Evolutionary conservation across 164 flowering plant genomes (phyloP), one percentile per base, ranked within the genome.

Genomic region (Berberis vulgaris): DNA sequence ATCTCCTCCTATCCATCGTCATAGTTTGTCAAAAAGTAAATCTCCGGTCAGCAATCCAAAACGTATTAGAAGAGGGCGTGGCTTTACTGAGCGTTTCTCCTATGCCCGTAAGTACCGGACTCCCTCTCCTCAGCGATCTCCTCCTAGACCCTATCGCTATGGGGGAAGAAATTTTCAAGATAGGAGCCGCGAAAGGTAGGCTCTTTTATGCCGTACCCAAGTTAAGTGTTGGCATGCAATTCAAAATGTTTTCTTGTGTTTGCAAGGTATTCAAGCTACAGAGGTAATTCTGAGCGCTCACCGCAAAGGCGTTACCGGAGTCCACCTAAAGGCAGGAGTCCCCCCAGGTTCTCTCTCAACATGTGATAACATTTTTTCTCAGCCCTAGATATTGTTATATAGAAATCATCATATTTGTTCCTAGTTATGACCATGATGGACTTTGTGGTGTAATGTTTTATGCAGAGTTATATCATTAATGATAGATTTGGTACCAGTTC

Each of bases 61-160:
- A 73, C 94, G 95, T 11, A 61, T 87, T 63, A 81, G 95, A 62
- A 87, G 82, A 75, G 97, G 97, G 8, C 94, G 97, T 71, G 97
- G 95, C 45, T 90, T 90, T 65, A 90, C 90, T 62, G 87, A 87
- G 3, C 80, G 72, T 11, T 90, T 74, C 72, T 73, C 94, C 41
- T 86, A 72, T 79, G 94, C 83, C 61, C 93, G 97, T 38, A 79
- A 82, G 9, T 90, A 87, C 65, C 84, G 89, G 38, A 90, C 95
- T 40, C 96, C 96, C 46, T 87, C 93, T 68, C 97, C 97, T 57
- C 82, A 77, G 55, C 83, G 76, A 54, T 78, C 87, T 5, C 80
- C 81, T 49, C 77, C 68, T 43, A 72, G 83, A 64, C 67, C 77
- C 58, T 66, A 73, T 70, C 69, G 44, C 61, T 77, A 82, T 71